Percentiles rank a stretch among this genome's conserved stretches.
phyloP scores from a whole-genome alignment of 1,284 basidiomycete species.

The Microbotryomycetes sp. region DNA sequence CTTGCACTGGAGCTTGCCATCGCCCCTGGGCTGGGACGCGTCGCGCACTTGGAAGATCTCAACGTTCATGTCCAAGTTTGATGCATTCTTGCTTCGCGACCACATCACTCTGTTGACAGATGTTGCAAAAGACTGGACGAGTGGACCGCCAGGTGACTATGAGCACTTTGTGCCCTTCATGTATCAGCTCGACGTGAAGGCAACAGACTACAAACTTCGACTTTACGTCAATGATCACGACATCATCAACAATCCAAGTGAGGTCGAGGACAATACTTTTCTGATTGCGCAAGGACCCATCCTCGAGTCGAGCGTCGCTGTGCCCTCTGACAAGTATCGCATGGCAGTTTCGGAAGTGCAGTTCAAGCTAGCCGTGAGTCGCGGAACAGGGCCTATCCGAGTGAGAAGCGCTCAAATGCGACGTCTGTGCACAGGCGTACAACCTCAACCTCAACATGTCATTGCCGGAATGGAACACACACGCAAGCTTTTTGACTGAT shows the following conservation, averaged over 20 bases:
- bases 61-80: slow-evolving; percentile 61
- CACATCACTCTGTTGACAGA: slow-evolving; percentile 89
- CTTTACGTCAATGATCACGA: slow-evolving; percentile 91
- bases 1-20: slow-evolving; percentile 45
- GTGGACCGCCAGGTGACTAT: slow-evolving; percentile 69
- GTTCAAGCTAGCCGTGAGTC: slow-evolving; percentile 53
- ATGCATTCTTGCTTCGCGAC: slow-evolving; percentile 73
- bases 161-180: slow-evolving; percentile 73
- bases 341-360: slow-evolving; percentile 63
- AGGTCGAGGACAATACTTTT: slow-evolving; percentile 72
- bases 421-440: slow-evolving; percentile 43
- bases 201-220: slow-evolving; percentile 69
- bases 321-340: slow-evolving; percentile 65
- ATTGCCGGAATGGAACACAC: slow-evolving; percentile 81
- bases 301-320: slow-evolving; percentile 51
- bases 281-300: slow-evolving; percentile 58
- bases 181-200: slow-evolving; percentile 62
- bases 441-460: slow-evolving; percentile 57
- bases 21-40: slow-evolving; percentile 48
- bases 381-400: no score
- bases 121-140: slow-evolving; percentile 78
- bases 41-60: slow-evolving; percentile 70
- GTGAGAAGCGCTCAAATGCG: no score
- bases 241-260: slow-evolving; percentile 78
- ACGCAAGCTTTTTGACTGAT: slow-evolving; percentile 58